Evolutionary conservation across 176 grass and related monocot species (phyloP), one percentile per base, ranked within the genome.

Genomic region (Musa itinerans): DNA sequence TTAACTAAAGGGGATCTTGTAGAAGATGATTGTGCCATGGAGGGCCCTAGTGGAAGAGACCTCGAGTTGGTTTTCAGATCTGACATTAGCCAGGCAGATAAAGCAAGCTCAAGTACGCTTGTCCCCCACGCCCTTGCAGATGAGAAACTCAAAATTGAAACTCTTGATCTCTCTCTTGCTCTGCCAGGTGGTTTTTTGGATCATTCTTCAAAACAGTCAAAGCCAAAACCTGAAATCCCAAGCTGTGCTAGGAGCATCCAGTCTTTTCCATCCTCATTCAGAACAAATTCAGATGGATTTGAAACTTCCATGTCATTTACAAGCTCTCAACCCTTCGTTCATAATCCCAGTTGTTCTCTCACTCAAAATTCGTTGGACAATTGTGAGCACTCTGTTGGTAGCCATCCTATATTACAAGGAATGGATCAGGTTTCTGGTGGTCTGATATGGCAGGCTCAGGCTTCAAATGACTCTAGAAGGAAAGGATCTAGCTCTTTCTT

Each of bases 81-180:
- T 76, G 78, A 86, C 16, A 54, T 75, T 52, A 72, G 73, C 68
- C 66, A 78, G 80, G 49, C 52, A 34, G 72, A 84, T 76, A 74
- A 78, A 78, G 61, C 27, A 27, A 72, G 64, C 58, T 73, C 53
- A 80, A 51, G 76, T 81, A 65, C 63, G 29, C 77, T 11, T 62
- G 57, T 11, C 67, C 29, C 29, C 53, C 26, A 54, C 23, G 93
- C 89, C 75, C 24, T 57, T 23, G 80, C 80, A 72, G 11, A 83
- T 71, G 86, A 89, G 1, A 75, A 72, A 68, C 66, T 81, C 78
- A 93, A 87, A 59, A 56, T 78, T 65, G 87, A 84, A 73, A 87
- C 73, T 68, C 88, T 98, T 65, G 88, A 98, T 87, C 88, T 98
- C 70, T 98, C 90, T 16, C 86, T 98, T 73, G 86, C 84, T 69